A percentile compares a stretch with the other conserved stretches of the same genome.
phyloP scores from a whole-genome alignment of 2,329 filamentous ascomycete species.

The Rugonectria rugulosa region DNA sequence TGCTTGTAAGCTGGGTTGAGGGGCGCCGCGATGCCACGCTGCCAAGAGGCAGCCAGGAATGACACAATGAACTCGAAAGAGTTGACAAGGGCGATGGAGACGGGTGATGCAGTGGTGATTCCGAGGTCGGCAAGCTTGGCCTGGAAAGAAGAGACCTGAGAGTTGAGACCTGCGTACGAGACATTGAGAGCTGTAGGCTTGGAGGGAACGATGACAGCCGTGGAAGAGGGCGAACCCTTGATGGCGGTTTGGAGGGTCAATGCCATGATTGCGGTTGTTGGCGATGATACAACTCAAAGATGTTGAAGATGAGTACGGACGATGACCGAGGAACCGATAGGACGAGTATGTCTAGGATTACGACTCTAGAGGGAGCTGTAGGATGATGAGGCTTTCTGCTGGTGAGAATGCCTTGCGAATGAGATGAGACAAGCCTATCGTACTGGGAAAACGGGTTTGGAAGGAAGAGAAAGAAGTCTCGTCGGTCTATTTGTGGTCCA shows the following conservation, averaged over 20 bases:
- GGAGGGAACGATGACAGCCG: constrained; percentile 77
- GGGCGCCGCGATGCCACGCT: constrained; percentile 84
- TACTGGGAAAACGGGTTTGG: background rate
- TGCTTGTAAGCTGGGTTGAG: constrained; percentile 90
- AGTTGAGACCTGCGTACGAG: constrained; percentile 72
- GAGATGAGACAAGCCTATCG: background rate
- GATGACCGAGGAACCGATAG: background rate
- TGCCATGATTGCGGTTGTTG: constrained; percentile 40
- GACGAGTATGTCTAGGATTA: no score
- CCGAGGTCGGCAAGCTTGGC: constrained; percentile 78
- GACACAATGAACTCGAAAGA: constrained; percentile 89
- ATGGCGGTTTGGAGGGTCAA: constrained; percentile 60
- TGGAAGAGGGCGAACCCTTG: constrained; percentile 52
- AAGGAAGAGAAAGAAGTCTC: constrained; percentile 1
- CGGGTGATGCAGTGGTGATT: constrained; percentile 71
- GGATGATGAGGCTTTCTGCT: background rate
- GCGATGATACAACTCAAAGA: constrained; percentile 3
- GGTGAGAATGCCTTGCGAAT: background rate
- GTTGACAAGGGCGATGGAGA: constrained; percentile 85
- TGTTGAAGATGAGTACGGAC: background rate
- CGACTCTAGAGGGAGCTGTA: background rate
- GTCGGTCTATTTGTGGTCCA: constrained; percentile 4
- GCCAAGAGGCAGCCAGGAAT: constrained; percentile 86
- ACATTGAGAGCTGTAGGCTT: constrained; percentile 68
- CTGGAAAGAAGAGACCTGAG: constrained; percentile 76